Evolutionary conservation across 164 flowering plant genomes (phyloP), one percentile per base, ranked within the genome.

Genomic region (Stephania yunnanensis): DNA sequence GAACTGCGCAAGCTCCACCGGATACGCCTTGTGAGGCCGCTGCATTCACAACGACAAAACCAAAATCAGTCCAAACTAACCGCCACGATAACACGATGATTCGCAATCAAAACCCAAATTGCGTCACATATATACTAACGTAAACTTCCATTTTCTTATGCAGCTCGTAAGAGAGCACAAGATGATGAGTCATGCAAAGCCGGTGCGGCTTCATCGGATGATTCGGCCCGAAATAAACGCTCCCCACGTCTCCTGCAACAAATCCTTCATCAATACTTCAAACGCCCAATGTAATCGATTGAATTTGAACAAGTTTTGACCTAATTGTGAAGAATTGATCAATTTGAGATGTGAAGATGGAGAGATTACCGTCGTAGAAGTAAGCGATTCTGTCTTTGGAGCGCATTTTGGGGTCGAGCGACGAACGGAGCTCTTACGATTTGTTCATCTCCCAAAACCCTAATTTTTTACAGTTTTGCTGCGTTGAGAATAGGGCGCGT

Each of bases 161-260:
- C 4, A 96, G 95, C 1, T 87, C 92, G 67, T 96, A 96, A 0
- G 99, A 82, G 64, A 96, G 93, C 65, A 96, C 97, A 61, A 96
- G 92, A 85, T 96, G 93, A 76, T 96, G 98, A 25, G 99, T 96
- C 99, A 96, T 96, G 79, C 95, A 94, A 72, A 96, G 94, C 48
- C 99, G 89, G 75, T 96, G 99, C 3, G 99, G 99, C 79, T 96
- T 96, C 99, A 96, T 96, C 2, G 98, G 99, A 82, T 96, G 99
- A 67, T 94, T 96, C 12, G 97, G 97, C 11, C 99, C 99, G 70
- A 93, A 96, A 79, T 96, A 94, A 25, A 96, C 98, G 58, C 81
- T 93, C 1, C 98, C 99, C 20, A 90, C 99, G 87, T 96, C 99
- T 64, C 99, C 99, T 92, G 93, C 88, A 88, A 82, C 29, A 77